These are phyloP conservation scores for Eustoma russellianum DNA, from an alignment of 257 asterid species.

Conservation along the genomic window DNA sequence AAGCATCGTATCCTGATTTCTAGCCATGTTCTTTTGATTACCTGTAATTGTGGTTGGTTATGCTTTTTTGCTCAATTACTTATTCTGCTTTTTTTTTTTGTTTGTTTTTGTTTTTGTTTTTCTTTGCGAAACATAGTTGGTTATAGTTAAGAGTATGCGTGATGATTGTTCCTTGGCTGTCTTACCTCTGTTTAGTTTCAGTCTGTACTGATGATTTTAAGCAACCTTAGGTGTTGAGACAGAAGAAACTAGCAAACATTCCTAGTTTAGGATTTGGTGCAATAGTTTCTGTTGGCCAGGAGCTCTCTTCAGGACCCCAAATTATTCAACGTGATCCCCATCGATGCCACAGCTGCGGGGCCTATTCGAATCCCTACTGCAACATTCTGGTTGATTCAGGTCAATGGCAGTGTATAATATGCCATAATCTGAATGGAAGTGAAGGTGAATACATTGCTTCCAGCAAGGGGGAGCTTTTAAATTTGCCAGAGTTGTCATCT, in stretches of 20 bases:
- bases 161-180: too few species aligned
- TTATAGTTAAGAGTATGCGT: too few species aligned
- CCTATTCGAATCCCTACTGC: constrained; percentile 87
- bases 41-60: too few species aligned
- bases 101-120: too few species aligned
- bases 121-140: too few species aligned
- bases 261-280: constrained; percentile 94
- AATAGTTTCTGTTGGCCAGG: constrained; percentile 78
- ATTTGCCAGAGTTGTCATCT: constrained; percentile 68
- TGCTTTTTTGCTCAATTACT: too few species aligned
- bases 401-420: constrained; percentile 95
- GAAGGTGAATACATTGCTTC: constrained; percentile 82
- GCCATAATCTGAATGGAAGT: constrained; percentile 82
- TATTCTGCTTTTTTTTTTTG: too few species aligned
- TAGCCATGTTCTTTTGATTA: too few species aligned
- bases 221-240: constrained; percentile 63
- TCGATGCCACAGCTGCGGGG: constrained; percentile 86
- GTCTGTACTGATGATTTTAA: background rate
- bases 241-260: constrained; percentile 70
- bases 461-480: constrained; percentile 69
- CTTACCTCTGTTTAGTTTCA: background rate
- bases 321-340: constrained; percentile 83
- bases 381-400: constrained; percentile 81
- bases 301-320: constrained; percentile 81
- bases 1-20: too few species aligned